phyloP scores from a whole-genome alignment of 495 filamentous ascomycete species.

The Talaromyces thailandensis region DNA sequence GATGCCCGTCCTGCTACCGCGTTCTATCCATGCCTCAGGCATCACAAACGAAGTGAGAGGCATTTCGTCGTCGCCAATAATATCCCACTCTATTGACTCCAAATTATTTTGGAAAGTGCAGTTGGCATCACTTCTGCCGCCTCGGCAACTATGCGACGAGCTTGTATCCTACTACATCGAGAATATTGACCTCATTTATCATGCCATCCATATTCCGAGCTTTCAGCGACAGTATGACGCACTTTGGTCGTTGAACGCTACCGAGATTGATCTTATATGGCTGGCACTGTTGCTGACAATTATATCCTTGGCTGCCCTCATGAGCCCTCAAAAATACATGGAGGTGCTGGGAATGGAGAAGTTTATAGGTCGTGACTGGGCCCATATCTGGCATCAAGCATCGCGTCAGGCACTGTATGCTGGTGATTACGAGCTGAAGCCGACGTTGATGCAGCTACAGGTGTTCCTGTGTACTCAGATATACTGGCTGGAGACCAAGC shows the following conservation, averaged over 20 bases:
- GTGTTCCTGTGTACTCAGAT: constrained; percentile 6
- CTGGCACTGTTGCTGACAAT: constrained; percentile 7
- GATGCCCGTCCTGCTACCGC: background rate
- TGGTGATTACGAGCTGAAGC: constrained; percentile 2
- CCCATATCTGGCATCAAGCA: constrained; percentile 6
- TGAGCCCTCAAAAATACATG: background rate
- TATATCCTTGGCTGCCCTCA: constrained; percentile 6
- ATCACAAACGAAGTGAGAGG: background rate
- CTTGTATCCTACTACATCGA: constrained; percentile 6
- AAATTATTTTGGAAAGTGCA: constrained; percentile 8
- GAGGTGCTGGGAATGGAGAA: background rate
- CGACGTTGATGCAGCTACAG: constrained; percentile 3
- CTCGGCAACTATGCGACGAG: constrained; percentile 1
- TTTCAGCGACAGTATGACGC: constrained; percentile 4
- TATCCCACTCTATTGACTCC: background rate
- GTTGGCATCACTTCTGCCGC: constrained; percentile 4
- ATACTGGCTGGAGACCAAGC: constrained; percentile 5
- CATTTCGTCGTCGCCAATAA: background rate
- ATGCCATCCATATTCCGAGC: constrained; percentile 7
- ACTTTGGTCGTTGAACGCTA: background rate
- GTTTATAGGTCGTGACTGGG: background rate
- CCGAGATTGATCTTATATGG: constrained; percentile 8
- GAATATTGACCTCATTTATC: constrained; percentile 9
- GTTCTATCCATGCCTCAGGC: background rate
- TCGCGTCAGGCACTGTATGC: constrained; percentile 4